Evolutionary conservation across 306 rosid genomes (phyloP).

Genomic region (Cucurbita ficifolia): DNA sequence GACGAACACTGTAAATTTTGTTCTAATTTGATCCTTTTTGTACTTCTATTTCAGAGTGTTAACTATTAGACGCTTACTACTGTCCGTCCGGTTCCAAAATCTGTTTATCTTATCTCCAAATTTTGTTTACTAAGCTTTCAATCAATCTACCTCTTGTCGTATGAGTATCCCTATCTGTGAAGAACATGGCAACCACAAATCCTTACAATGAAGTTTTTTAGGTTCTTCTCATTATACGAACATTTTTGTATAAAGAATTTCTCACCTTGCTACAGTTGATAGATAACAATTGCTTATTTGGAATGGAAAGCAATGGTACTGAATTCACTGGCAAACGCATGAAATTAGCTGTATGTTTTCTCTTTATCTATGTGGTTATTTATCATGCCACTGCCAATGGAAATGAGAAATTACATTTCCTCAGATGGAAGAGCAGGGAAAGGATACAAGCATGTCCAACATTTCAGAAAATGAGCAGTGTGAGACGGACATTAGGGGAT

Average conservation of each 20-base stretch:
- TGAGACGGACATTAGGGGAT: slow-evolving; percentile 23
- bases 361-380: neutral
- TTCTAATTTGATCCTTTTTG: neutral
- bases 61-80: neutral
- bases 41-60: neutral
- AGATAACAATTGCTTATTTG: neutral
- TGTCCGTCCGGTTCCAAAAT: neutral
- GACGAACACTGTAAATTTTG: neutral
- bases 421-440: slow-evolving; percentile 26
- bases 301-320: slow-evolving; percentile 20
- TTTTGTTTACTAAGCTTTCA: neutral
- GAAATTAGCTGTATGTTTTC: slow-evolving; percentile 25
- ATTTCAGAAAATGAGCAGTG: slow-evolving; percentile 26
- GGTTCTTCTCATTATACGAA: slow-evolving; percentile 7
- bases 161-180: neutral
- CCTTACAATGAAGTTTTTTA: neutral
- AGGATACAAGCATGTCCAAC: slow-evolving; percentile 27
- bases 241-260: neutral
- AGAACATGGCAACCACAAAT: neutral
- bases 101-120: neutral
- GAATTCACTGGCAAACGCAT: slow-evolving; percentile 35
- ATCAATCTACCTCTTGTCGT: neutral
- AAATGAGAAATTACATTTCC: neutral
- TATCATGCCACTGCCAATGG: neutral
- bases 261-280: neutral